Conservation (phyloP, 2,329 filamentous ascomycete genomes). For the Tothia fuscella region DNA sequence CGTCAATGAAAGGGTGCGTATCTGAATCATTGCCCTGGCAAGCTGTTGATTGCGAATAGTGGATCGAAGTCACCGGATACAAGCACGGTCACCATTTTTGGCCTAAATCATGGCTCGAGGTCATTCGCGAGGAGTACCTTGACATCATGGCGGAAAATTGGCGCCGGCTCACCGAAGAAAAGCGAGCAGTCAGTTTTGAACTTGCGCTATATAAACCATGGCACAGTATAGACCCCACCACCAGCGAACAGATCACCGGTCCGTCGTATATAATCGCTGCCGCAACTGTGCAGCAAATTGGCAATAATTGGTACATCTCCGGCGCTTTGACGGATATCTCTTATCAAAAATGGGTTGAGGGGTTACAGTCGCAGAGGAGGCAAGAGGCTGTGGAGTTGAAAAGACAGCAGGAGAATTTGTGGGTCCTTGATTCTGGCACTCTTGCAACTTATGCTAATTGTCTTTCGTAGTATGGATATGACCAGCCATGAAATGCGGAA, state of each 20-base stretch:
- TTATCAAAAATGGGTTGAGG: conserved; percentile 25
- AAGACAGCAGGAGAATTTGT: conserved; percentile 28
- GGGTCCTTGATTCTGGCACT: conserved; percentile 20
- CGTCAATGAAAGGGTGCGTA: conserved; percentile 1
- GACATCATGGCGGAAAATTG: background rate
- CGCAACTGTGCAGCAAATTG: conserved; percentile 3
- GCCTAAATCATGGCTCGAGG: conserved; percentile 3
- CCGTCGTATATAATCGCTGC: conserved; percentile 5
- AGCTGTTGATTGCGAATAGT: no score
- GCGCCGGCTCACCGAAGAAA: background rate
- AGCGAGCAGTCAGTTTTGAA: background rate
- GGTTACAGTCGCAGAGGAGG: conserved; percentile 22
- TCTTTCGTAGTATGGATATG: no score
- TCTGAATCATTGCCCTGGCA: no score
- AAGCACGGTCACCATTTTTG: background rate
- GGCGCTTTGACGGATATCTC: conserved; percentile 27
- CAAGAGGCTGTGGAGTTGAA: conserved; percentile 28
- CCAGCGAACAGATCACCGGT: conserved; percentile 4
- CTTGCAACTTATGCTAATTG: background rate
- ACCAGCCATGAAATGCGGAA: conserved; percentile 31
- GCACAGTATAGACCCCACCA: conserved; percentile 1
- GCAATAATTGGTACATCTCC: background rate
- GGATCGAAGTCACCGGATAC: no score
- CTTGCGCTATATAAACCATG: conserved; percentile 3
- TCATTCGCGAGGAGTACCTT: background rate